These are phyloP conservation scores for Zoysia japonica DNA, from an alignment of 176 grass and related monocot species.

Conservation along the genomic window DNA sequence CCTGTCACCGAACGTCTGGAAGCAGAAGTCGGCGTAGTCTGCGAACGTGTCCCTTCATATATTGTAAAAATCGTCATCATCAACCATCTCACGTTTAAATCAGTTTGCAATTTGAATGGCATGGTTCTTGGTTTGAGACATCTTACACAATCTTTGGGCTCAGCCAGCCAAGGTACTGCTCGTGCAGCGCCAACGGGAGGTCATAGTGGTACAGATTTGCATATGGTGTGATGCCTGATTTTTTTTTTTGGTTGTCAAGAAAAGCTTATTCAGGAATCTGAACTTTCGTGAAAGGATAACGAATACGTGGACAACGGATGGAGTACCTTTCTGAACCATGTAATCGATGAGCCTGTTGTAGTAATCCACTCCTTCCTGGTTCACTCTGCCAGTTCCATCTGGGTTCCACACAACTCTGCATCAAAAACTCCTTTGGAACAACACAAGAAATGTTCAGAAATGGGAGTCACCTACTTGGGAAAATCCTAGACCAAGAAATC, in stretches of 20 bases:
- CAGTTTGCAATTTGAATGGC: background rate
- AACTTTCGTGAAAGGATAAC: background rate
- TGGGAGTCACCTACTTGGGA: constrained; percentile 46
- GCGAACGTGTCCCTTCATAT: constrained; percentile 62
- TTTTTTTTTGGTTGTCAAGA: background rate
- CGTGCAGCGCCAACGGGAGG: constrained; percentile 77
- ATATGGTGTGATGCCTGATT: constrained; percentile 68
- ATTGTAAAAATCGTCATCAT: background rate
- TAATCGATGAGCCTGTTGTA: constrained; percentile 89
- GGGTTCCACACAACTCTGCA: constrained; percentile 17
- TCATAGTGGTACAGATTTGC: constrained; percentile 98
- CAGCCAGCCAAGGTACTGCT: constrained; percentile 75
- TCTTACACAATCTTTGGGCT: constrained; percentile 79
- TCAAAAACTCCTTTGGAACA: background rate
- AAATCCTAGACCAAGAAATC: constrained; percentile 83
- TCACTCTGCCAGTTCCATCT: constrained; percentile 77
- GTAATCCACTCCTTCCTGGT: constrained; percentile 83
- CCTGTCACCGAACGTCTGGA: constrained; percentile 72
- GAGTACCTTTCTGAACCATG: constrained; percentile 63
- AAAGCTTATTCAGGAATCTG: background rate
- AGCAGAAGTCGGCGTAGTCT: constrained; percentile 79
- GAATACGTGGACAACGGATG: background rate
- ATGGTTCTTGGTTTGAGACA: background rate
- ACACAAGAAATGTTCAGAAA: background rate
- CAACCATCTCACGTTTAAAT: background rate